These are phyloP conservation scores for Fusarium multiceps DNA, from an alignment of 2,329 filamentous ascomycete species.

Conservation along the genomic window DNA sequence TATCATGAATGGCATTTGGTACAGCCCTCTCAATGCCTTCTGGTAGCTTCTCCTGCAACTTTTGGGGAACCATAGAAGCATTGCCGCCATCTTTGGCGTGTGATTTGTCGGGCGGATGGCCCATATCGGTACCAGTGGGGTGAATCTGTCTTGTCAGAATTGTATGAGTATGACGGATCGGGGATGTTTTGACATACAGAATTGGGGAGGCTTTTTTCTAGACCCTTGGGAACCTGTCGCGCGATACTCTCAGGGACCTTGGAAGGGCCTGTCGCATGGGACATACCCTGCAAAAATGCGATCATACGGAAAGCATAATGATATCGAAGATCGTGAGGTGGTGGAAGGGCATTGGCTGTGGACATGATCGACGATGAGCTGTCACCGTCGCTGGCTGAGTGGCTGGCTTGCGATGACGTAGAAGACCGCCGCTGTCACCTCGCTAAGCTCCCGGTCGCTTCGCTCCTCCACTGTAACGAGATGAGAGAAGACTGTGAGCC, in stretches of 20 bases:
- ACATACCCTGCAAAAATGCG: conserved; percentile 25
- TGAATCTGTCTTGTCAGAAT: conserved; percentile 31
- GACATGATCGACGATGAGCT: background rate
- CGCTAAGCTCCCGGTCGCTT: too few species aligned
- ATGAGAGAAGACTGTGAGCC: background rate
- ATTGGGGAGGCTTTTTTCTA: conserved; percentile 39
- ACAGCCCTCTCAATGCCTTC: conserved; percentile 38
- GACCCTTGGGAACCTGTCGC: conserved; percentile 21
- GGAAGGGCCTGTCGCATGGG: conserved; percentile 37
- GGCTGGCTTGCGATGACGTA: conserved; percentile 19
- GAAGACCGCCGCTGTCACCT: background rate
- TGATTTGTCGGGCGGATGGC: conserved; percentile 29
- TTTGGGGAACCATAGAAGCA: conserved; percentile 39
- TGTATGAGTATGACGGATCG: accelerated
- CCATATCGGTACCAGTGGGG: conserved; percentile 30
- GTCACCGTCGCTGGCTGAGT: background rate
- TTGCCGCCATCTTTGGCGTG: conserved; percentile 35
- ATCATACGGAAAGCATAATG: conserved; percentile 1
- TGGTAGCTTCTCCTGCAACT: conserved; percentile 41
- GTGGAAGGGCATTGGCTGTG: background rate
- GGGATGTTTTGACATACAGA: conserved; percentile 7
- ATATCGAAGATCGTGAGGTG: background rate
- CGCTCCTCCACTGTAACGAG: background rate
- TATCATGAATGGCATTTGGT: conserved; percentile 39
- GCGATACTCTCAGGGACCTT: conserved; percentile 35